A percentile compares a stretch with the other conserved stretches of the same genome.
phyloP scores from a whole-genome alignment of 1,139 yeast species.

The Suhomyces wounanorum region DNA sequence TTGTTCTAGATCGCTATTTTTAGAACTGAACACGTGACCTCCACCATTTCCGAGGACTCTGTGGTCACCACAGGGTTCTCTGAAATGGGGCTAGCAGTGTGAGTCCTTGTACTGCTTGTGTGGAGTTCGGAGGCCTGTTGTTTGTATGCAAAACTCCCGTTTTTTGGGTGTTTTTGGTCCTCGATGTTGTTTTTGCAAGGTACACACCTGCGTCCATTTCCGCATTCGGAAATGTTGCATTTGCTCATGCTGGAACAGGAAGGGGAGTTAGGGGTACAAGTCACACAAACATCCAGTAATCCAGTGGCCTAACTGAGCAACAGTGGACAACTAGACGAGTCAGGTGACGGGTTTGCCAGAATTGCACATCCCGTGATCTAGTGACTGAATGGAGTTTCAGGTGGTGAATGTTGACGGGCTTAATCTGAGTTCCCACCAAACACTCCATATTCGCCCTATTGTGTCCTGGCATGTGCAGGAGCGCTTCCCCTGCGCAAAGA shows the following conservation, averaged over 20 bases:
- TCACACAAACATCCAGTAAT: not conserved
- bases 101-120: not conserved
- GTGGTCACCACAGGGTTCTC: not conserved
- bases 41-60: not conserved
- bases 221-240: constrained; percentile 2
- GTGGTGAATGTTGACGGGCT: too few relatives aligned
- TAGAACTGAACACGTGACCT: constrained; percentile 4
- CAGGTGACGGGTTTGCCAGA: not conserved
- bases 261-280: not conserved
- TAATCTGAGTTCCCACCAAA: not conserved
- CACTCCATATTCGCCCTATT: not conserved
- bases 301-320: not conserved
- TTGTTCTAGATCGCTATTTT: constrained; percentile 14
- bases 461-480: not conserved
- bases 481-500: not conserved
- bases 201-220: not conserved
- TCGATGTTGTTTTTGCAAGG: not conserved
- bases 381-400: too few relatives aligned
- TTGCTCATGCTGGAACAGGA: not conserved
- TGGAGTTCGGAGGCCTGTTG: not conserved
- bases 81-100: not conserved
- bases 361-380: not conserved
- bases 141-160: not conserved
- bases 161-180: not conserved
- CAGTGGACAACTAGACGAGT: not conserved